Evolutionary conservation across 1,284 basidiomycete genomes (phyloP), one percentile per base, ranked within the genome.

Genomic region (Pascua sp.): DNA sequence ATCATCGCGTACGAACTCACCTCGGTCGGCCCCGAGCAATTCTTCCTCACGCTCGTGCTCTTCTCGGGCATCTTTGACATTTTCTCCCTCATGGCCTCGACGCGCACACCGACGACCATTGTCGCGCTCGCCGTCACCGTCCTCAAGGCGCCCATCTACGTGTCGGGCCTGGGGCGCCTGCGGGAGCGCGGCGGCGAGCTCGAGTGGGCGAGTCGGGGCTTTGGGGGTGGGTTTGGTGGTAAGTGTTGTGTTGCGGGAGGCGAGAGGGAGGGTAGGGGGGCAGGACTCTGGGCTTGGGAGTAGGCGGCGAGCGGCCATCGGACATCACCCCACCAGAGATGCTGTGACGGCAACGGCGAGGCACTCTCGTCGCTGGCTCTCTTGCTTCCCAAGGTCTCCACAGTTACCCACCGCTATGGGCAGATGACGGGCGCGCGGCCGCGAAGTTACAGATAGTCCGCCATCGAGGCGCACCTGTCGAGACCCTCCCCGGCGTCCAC

Each of bases 171-270:
- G 11, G 61, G 47, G 1, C 47, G 57, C 18, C 60, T 76, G 11
- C 63, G 68, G 37, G 68, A 68, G 45, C 55, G 72, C 11, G 73
- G 73, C 13, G 68, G 68, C 16, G 73, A 73, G 46, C 42, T 74
- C 10, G 32, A 17, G 12, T 57, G 59, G 59, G 38, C 40, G 8
- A 37, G 45, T n/a, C 51, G 51, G 10, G 47, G 55, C 16, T 54
- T 54, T 11, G 48, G 36, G 39, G 53, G 53, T 43, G 53, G 48
- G 17, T 55, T 49, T 53, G 42, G 42, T 44, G n/a, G 11, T 42
- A 40, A 15, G 7, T 52, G 18, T 16, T 24, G 51, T 8, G 24
- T 24, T 13, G 32, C 16, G 5, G n/a, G 11, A 24, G 15, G 41
- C 49, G 59, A 44, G 46, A 36, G 37, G 38, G 48, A 36, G 41